These are phyloP conservation scores for Entelexis sorbosivorans DNA, from an alignment of 1,139 yeast genomes.

Conservation along the genomic window DNA sequence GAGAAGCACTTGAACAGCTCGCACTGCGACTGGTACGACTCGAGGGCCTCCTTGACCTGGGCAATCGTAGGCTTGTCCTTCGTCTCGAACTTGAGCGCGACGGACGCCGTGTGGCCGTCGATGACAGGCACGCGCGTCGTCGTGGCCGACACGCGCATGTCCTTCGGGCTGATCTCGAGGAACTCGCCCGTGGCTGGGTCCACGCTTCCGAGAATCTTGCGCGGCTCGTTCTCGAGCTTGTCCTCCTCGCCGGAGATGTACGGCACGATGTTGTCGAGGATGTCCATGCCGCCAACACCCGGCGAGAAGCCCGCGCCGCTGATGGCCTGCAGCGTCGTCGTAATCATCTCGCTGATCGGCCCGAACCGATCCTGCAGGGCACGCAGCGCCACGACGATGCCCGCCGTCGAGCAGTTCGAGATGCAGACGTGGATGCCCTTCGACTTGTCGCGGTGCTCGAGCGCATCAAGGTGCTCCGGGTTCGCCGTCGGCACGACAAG, in stretches of 20 bases:
- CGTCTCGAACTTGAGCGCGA: slow-evolving; percentile 69
- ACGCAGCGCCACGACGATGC: slow-evolving; percentile 89
- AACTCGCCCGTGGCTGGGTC: slow-evolving; percentile 40
- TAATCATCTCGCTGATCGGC: slow-evolving; percentile 72
- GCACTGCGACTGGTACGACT: slow-evolving; percentile 79
- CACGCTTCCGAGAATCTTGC: slow-evolving; percentile 71
- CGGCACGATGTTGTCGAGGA: slow-evolving; percentile 88
- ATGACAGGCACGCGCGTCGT: slow-evolving; percentile 95
- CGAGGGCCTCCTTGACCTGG: slow-evolving; percentile 57
- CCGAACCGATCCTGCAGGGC: slow-evolving; percentile 85
- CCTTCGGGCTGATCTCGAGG: slow-evolving; percentile 52
- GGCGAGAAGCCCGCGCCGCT: slow-evolving; percentile 99
- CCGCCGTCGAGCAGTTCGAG: slow-evolving; percentile 97
- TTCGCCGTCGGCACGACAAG: slow-evolving; percentile 90
- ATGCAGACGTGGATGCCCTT: slow-evolving; percentile 84
- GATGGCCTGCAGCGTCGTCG: slow-evolving; percentile 92
- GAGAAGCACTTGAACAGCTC: slow-evolving; percentile 66
- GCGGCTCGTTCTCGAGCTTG: slow-evolving; percentile 96
- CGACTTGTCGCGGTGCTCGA: slow-evolving; percentile 50
- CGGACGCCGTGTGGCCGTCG: slow-evolving; percentile 97
- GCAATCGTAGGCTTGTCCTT: slow-evolving; percentile 81
- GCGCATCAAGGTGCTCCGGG: slow-evolving; percentile 78
- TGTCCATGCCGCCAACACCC: slow-evolving; percentile 92
- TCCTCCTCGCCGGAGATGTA: slow-evolving; percentile 96
- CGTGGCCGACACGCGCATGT: slow-evolving; percentile 83